Evolutionary conservation across 1,284 basidiomycete species (phyloP), one percentile per base, ranked within the genome.

Genomic region (Abortiporus biennis): DNA sequence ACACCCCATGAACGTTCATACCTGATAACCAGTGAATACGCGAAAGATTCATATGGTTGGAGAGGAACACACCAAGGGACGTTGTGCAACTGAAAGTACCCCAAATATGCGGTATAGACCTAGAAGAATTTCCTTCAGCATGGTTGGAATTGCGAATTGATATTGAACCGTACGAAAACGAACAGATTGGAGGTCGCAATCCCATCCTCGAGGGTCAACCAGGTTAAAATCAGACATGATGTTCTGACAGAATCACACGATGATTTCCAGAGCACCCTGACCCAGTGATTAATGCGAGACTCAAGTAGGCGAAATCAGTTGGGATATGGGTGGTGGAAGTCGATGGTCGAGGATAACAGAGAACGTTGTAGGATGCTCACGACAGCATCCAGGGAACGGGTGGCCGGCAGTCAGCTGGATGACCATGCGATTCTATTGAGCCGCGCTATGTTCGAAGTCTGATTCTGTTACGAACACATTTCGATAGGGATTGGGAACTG

Each of bases 101-200:
- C 87, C 63, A 92, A 80, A 60, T 88, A 92, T 9, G 84, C 86
- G 9, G 87, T 81, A 58, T 91, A 92, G 13, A 91, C 76, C 83
- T 85, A 46, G 25, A 27, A 29, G 29, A 29, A 35, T 11, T 27
- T 11, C 31, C n/a, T 22, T 31, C 33, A 32, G 17, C n/a, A 17
- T 30, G 33, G n/a, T 30, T 25, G 42, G 35, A 35, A 41, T 30
- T 20, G 11, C 23, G 43, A 24, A 27, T 32, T 39, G 12, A 62
- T n/a, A 8, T 22, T 15, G 36, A 40, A 17, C 6, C 8, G 17
- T 30, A 6, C 9, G 21, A 20, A 31, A 30, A 54, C 72, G 40
- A 47, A 87, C 85, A 33, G 88, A 91, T 53, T 92, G 89, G 11
- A 92, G 71, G 60, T 92, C 89, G 53, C 81, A 85, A 52, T 89